Percentiles rank a stretch among this genome's conserved stretches.
These are phyloP conservation scores for Aspergillus transmontanensis DNA, from an alignment of 2,329 filamentous ascomycete genomes.

Conservation along the genomic window DNA sequence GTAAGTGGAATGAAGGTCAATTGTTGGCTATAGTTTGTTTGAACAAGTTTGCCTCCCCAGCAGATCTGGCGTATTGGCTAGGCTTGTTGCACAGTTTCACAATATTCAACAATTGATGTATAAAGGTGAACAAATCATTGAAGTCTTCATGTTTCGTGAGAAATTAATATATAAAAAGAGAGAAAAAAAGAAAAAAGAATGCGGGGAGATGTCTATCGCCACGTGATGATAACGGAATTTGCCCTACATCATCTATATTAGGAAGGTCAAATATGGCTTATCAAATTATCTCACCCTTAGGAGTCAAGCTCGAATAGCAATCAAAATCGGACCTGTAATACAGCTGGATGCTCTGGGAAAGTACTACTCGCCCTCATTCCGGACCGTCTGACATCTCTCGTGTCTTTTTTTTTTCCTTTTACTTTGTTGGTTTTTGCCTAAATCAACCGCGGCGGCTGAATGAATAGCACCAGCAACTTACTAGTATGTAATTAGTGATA, in stretches of 20 bases:
- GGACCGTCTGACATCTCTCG: no score
- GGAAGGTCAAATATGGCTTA: not conserved
- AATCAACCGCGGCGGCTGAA: no score
- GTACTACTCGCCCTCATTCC: no score
- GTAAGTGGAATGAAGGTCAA: not conserved
- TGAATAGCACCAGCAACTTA: no score
- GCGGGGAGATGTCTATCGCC: conserved; percentile 6
- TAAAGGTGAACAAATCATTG: not conserved
- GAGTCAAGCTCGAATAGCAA: no score
- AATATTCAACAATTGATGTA: not conserved
- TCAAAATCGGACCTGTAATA: no score
- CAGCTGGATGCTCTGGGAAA: no score
- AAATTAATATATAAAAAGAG: not conserved
- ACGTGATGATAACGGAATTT: conserved; percentile 4
- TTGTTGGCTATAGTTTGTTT: not conserved
- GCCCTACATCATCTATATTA: not conserved
- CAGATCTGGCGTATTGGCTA: no score
- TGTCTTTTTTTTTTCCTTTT: no score
- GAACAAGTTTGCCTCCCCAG: not conserved
- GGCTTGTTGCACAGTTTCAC: not conserved
- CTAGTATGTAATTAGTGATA: no score
- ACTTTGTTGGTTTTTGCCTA: no score
- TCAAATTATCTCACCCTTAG: no score
- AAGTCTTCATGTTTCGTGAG: not conserved
- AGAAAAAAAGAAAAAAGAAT: conserved; percentile 3